Evolutionary conservation across 2,329 filamentous ascomycete species (phyloP).

Genomic region (Aspergillus sp.): DNA sequence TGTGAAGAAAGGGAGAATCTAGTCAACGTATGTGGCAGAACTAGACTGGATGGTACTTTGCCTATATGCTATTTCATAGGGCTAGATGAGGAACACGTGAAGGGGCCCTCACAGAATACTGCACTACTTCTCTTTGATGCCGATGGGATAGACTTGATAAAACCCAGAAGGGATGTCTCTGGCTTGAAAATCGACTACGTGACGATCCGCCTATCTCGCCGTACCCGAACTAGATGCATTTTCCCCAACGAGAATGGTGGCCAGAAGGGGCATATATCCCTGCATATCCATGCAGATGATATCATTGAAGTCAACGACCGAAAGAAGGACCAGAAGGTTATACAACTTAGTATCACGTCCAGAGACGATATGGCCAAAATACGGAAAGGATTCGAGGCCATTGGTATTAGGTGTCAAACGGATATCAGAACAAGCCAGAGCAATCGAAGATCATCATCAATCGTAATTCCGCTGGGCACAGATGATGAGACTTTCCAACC

Average conservation of each 20-base stretch:
- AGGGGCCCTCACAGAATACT: neutral
- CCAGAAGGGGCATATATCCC: neutral
- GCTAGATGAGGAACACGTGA: conserved; percentile 1
- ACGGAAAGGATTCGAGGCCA: conserved; percentile 1
- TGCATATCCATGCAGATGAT: conserved; percentile 2
- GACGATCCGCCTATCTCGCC: neutral
- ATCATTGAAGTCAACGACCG: conserved; percentile 12
- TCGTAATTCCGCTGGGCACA: conserved; percentile 17
- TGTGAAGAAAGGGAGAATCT: neutral
- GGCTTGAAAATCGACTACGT: conserved; percentile 11
- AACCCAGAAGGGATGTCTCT: neutral
- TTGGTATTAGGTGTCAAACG: neutral
- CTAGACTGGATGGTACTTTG: neutral
- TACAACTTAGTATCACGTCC: conserved; percentile 9
- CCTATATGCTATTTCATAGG: conserved; percentile 11
- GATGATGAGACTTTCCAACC: conserved; percentile 6
- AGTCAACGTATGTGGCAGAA: neutral
- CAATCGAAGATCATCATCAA: conserved; percentile 14
- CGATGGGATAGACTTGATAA: conserved; percentile 13
- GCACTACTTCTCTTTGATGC: conserved; percentile 6
- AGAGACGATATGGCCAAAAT: conserved; percentile 12
- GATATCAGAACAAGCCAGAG: neutral
- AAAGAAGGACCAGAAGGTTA: neutral
- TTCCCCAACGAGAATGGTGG: neutral
- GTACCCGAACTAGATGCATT: neutral